Base-by-base conservation (phyloP, 257 asterid species). In the Solanum tarapatanum region DNA sequence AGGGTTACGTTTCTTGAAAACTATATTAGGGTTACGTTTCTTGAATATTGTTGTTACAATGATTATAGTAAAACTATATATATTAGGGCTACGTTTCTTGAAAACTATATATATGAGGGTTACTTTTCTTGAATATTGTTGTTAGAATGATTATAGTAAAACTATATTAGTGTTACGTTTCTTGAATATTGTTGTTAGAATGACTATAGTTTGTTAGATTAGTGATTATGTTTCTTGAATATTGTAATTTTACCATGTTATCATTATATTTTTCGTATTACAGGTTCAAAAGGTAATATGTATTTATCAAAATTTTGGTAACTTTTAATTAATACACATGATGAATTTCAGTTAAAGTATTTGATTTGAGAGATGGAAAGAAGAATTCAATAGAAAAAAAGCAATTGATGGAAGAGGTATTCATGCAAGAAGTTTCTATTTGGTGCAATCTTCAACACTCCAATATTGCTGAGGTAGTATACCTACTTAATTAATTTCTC, bases 361-460 rank as follows among this genome's bases (percentile, higher is more conserved):
- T 88, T 6, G 60, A 82, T 11, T 6, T 58, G 76, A 36, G 75
- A 14, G 74, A 55, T 2, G 76, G 60, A 16, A 16, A 26, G 36
- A 28, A 69, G 76, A 69, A 30, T 1, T 70, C 41, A 70, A 70
- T 21, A 70, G 39, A 30, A 30, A 70, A 33, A 17, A 30, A 58
- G n/a, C 66, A 19, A 41, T 41, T 41, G 4, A 62, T 80, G 16
- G 36, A 36, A 41, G 36, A 51, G 13, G 5, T 26, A 10, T 87
- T 89, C 83, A 26, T 77, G 62, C 87, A 68, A 23, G 89, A 87
- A 74, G 77, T 83, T 9, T 85, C 86, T 5, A 14, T 85, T 16
- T 90, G 90, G 88, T 76, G 23, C 30, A 62, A 70, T 37, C 36
- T 90, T 8, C 73, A 60, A 21, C 91, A 90, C 35, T 89, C 91